phyloP scores from a whole-genome alignment of 2,329 filamentous ascomycete genomes.

The Alternaria longipes region DNA sequence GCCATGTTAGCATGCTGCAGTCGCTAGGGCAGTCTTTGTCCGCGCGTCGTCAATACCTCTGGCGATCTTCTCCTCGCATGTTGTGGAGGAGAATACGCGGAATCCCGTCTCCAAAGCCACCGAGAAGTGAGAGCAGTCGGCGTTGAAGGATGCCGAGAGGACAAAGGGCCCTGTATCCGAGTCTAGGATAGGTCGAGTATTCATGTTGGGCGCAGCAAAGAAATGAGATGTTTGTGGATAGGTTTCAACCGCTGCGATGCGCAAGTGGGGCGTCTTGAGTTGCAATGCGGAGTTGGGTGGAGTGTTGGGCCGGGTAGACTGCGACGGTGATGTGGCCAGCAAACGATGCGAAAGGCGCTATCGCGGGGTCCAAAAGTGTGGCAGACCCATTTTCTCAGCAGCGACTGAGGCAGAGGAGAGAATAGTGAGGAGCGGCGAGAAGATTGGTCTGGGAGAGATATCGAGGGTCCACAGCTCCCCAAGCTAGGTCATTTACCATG shows the following conservation, averaged over 20 bases:
- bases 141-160: constrained; percentile 86
- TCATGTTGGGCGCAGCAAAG: constrained; percentile 66
- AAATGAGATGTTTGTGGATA: background rate
- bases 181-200: constrained; percentile 87
- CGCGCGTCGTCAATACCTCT: constrained; percentile 32
- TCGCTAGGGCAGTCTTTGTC: background rate
- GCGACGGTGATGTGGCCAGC: constrained; percentile 18
- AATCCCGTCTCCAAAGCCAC: constrained; percentile 88
- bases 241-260: background rate
- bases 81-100: constrained; percentile 60
- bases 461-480: constrained; percentile 16
- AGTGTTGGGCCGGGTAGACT: constrained; percentile 11
- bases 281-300: constrained; percentile 17
- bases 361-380: constrained; percentile 28
- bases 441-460: constrained; percentile 8
- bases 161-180: constrained; percentile 76
- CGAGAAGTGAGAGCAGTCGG: constrained; percentile 83
- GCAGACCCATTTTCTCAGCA: constrained; percentile 31
- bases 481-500: constrained; percentile 21
- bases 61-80: constrained; percentile 42
- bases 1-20: constrained; percentile 22
- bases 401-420: constrained; percentile 20
- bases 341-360: constrained; percentile 24
- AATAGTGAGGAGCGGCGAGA: constrained; percentile 12
- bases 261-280: constrained; percentile 24